Evolutionary conservation across 1,139 yeast genomes (phyloP).

Genomic region (Nakaseomyces sp.): DNA sequence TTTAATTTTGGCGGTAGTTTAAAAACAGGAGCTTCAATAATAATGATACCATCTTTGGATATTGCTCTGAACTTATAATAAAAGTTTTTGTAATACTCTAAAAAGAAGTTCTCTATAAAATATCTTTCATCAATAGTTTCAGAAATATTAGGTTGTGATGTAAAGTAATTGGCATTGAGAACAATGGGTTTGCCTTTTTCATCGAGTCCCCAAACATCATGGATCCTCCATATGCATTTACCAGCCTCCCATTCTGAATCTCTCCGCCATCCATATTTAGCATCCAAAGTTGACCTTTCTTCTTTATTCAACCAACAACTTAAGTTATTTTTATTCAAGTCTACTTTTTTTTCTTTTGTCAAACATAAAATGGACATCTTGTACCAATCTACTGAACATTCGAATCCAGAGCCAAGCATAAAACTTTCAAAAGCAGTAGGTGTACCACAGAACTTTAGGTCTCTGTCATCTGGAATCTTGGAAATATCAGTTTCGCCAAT

Average conservation of each 20-base stretch:
- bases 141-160: conserved; percentile 11
- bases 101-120: conserved; percentile 55
- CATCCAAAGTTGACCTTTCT: conserved; percentile 41
- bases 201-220: conserved; percentile 61
- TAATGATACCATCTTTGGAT: conserved; percentile 43
- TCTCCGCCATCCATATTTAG: conserved; percentile 62
- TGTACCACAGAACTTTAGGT: conserved; percentile 54
- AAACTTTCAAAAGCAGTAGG: conserved; percentile 58
- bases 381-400: conserved; percentile 58
- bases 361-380: conserved; percentile 68
- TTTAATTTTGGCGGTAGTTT: conserved; percentile 66
- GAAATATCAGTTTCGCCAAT: conserved; percentile 46
- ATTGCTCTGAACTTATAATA: conserved; percentile 42
- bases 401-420: conserved; percentile 62
- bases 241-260: conserved; percentile 59
- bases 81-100: conserved; percentile 47
- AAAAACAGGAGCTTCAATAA: conserved; percentile 79
- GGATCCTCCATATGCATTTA: conserved; percentile 67
- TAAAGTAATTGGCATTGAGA: conserved; percentile 43
- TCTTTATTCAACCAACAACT: conserved; percentile 53
- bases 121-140: conserved; percentile 41
- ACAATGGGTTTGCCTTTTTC: conserved; percentile 31
- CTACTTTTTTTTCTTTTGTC: conserved; percentile 44
- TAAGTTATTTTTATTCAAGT: conserved; percentile 58
- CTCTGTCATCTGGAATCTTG: conserved; percentile 44